These are phyloP conservation scores for Lactifluus pinguis DNA, from an alignment of 768 basidiomycete genomes.

Conservation along the genomic window DNA sequence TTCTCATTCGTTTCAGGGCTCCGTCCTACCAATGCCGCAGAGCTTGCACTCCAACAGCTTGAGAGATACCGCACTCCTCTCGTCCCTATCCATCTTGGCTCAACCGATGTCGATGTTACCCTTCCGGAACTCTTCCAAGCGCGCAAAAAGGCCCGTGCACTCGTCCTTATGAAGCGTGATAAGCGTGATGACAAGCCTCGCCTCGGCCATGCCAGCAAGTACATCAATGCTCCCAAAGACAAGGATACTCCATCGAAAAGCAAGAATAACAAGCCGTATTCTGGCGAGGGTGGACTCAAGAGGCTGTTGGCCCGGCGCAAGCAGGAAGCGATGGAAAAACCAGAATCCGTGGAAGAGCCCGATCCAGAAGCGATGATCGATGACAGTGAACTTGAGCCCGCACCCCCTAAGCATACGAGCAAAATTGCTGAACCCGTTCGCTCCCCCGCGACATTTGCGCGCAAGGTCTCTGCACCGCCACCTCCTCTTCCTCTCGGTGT, in stretches of 20 bases:
- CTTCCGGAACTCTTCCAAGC: constrained; percentile 59
- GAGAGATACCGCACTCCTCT: constrained; percentile 77
- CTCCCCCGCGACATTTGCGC: constrained; percentile 27
- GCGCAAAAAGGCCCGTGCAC: constrained; percentile 30
- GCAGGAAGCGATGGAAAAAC: constrained; percentile 43
- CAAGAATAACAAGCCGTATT: constrained; percentile 53
- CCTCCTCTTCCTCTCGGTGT: neutral
- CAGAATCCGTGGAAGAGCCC: constrained; percentile 27
- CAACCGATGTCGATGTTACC: neutral
- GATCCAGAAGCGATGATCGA: constrained; percentile 28
- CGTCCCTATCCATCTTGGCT: constrained; percentile 49
- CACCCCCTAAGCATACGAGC: constrained; percentile 16
- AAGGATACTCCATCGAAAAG: constrained; percentile 29
- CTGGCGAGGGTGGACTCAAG: constrained; percentile 72
- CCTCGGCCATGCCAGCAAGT: constrained; percentile 30
- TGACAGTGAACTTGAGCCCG: constrained; percentile 23
- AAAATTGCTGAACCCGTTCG: constrained; percentile 22
- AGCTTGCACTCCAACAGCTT: constrained; percentile 59
- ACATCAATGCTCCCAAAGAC: constrained; percentile 22
- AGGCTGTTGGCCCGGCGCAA: constrained; percentile 58
- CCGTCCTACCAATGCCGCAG: constrained; percentile 44
- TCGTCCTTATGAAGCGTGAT: constrained; percentile 56
- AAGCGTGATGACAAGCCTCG: constrained; percentile 37
- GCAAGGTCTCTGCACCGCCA: constrained; percentile 19
- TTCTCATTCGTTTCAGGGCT: constrained; percentile 16